phyloP scores from a whole-genome alignment of 805 yeast species.

The Candida succiphila region DNA sequence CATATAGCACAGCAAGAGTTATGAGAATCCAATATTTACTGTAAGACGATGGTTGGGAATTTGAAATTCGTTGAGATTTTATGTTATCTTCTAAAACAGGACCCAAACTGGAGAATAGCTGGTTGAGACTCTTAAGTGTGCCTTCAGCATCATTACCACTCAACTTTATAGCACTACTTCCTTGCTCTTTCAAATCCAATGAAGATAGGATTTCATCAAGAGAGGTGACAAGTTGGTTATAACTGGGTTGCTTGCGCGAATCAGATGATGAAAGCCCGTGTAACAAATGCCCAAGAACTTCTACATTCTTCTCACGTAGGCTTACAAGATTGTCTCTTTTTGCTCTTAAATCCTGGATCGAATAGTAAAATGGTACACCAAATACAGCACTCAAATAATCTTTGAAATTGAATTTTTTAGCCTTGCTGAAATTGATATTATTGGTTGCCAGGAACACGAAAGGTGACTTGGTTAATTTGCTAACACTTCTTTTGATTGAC shows the following conservation, averaged over 20 bases:
- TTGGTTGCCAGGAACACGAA: constrained; percentile 14
- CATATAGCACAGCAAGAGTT: constrained; percentile 31
- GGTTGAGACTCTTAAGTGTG: background rate
- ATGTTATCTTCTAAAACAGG: constrained; percentile 3
- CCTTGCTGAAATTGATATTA: constrained; percentile 5
- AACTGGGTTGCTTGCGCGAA: background rate
- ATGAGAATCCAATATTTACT: constrained; percentile 52
- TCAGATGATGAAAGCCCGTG: constrained; percentile 20
- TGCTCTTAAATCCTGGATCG: constrained; percentile 17
- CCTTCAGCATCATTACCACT: background rate
- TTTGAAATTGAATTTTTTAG: constrained; percentile 3
- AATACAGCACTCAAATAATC: constrained; percentile 19
- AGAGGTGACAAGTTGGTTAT: background rate
- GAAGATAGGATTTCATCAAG: background rate
- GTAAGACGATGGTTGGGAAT: constrained; percentile 28
- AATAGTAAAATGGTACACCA: constrained; percentile 26
- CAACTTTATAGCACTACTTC: background rate
- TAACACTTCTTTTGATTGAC: constrained; percentile 7
- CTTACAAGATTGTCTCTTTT: constrained; percentile 12
- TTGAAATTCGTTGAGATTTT: constrained; percentile 1
- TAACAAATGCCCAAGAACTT: constrained; percentile 26
- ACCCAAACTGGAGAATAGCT: constrained; percentile 1
- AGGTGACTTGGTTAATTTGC: constrained; percentile 12
- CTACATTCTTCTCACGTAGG: constrained; percentile 21
- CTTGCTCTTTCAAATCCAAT: background rate